A percentile compares a stretch with the other conserved stretches of the same genome.
These are phyloP conservation scores for Dioscorea dumetorum DNA, from an alignment of 106 monocot genomes.

Conservation along the genomic window DNA sequence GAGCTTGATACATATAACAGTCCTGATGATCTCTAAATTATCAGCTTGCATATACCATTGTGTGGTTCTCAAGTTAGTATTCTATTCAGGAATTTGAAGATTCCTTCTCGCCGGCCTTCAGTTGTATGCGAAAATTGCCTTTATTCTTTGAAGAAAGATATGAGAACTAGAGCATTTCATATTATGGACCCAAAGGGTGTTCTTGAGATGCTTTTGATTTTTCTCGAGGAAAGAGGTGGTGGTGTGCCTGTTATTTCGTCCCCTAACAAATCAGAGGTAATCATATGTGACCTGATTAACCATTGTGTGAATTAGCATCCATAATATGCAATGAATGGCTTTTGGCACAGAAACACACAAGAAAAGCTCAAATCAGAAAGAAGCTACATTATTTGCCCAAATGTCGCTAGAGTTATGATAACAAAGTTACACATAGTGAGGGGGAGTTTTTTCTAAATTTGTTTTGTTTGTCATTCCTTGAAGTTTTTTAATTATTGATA, in stretches of 20 bases:
- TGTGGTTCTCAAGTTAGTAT: not conserved
- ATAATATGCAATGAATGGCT: too few relatives aligned
- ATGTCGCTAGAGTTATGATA: too few relatives aligned
- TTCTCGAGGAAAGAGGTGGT: constrained; percentile 70
- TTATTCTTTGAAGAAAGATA: constrained; percentile 61
- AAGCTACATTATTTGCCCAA: too few relatives aligned
- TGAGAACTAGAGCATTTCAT: constrained; percentile 84
- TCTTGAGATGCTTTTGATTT: constrained; percentile 76
- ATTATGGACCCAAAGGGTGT: constrained; percentile 79
- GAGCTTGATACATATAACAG: too few relatives aligned
- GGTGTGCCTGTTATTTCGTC: constrained; percentile 19
- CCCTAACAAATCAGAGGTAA: constrained; percentile 20
- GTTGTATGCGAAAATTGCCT: constrained; percentile 95
- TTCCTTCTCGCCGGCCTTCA: constrained; percentile 82
- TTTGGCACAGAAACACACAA: too few relatives aligned
- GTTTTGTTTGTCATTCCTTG: too few relatives aligned
- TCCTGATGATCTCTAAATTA: too few relatives aligned
- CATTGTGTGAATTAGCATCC: too few relatives aligned
- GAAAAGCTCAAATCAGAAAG: too few relatives aligned
- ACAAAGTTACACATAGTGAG: too few relatives aligned
- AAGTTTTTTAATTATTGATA: constrained; percentile 6
- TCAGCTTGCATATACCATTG: too few relatives aligned
- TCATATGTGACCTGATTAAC: not conserved
- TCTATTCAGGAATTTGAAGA: constrained; percentile 63
- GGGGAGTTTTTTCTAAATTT: too few relatives aligned